Evolutionary conservation across 2,329 filamentous ascomycete species (phyloP).

Genomic region (Fulvia fulva): DNA sequence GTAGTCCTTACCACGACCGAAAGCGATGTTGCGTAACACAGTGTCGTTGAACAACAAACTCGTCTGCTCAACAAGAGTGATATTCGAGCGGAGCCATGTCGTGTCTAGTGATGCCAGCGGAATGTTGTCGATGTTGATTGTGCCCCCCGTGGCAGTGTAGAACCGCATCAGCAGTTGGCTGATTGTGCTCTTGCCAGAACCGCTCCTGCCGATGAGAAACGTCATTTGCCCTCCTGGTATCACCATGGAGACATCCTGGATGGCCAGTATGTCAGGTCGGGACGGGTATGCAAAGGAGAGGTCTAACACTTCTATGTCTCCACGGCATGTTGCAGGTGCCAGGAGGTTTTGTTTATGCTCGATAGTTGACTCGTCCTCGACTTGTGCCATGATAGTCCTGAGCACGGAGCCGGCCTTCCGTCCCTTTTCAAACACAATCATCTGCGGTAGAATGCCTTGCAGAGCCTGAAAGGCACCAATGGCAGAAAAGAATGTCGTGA

Average conservation of each 20-base stretch:
- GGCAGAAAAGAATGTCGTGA: constrained; percentile 83
- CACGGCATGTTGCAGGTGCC: constrained; percentile 48
- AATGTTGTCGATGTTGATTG: constrained; percentile 65
- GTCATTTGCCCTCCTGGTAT: constrained; percentile 70
- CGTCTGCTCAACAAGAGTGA: constrained; percentile 79
- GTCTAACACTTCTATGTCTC: constrained; percentile 66
- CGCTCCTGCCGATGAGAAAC: constrained; percentile 80
- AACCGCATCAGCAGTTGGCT: constrained; percentile 75
- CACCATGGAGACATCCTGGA: constrained; percentile 61
- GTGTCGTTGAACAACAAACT: constrained; percentile 79
- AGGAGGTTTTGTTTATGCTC: constrained; percentile 19
- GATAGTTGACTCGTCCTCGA: constrained; percentile 24
- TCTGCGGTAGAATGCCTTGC: constrained; percentile 69
- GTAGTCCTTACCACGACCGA: constrained; percentile 59
- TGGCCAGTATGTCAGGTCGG: constrained; percentile 56
- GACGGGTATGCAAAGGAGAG: constrained; percentile 65
- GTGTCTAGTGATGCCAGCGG: constrained; percentile 60
- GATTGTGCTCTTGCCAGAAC: constrained; percentile 88
- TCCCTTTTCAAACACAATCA: constrained; percentile 74
- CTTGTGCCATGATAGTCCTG: constrained; percentile 41
- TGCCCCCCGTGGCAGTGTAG: constrained; percentile 63
- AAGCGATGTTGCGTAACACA: constrained; percentile 70
- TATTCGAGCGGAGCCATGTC: constrained; percentile 70
- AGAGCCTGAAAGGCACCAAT: constrained; percentile 72
- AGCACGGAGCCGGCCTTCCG: constrained; percentile 67